Evolutionary conservation across 2,329 filamentous ascomycete species (phyloP), one percentile per base, ranked within the genome.

Genomic region (Falciphora oryzae): DNA sequence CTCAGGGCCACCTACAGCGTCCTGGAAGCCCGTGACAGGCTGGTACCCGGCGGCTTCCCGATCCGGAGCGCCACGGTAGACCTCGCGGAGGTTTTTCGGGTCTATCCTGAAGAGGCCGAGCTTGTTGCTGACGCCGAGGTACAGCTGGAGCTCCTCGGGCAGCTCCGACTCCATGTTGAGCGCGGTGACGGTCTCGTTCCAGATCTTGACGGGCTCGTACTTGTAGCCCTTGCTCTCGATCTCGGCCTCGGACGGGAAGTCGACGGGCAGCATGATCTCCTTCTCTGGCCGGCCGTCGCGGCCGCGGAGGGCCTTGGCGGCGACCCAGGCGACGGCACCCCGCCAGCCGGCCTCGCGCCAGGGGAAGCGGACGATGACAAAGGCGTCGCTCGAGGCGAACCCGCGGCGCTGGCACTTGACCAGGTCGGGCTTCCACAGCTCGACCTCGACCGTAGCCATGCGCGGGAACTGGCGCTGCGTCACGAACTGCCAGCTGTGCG

Each of bases 71-170:
- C 82, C 84, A 64, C 83, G 79, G 65, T 81, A 81, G 2, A 92
- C 85, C 67, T 86, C 79, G 31, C 89, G 80, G 63, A 84, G 76
- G 58, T 78, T 78, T 1, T 72, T 75, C 18, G 85, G 83, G 71
- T 91, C 85, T 68, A 90, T 80, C 65, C 89, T 83, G 76, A 93
- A 92, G 31, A 94, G 73, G 10, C 82, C 85, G 31, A 94, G 77
- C 63, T 83, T 83, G 66, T 88, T 86, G 69, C 83, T 85, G 58
- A 89, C 83, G 11, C 89, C 89, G 6, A 93, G 79, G 65, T 89
- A 91, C 64, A 81, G 81, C 67, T 80, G 80, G 65, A 93, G 77
- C 74, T 91, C 88, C 1, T 76, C 75, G 5, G 90, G 84, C 18
- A 89, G 73, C 63, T 90, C 86, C 31, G 74, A 74, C 56, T 77